phyloP scores from a whole-genome alignment of 1,284 basidiomycete species.

The Ceratobasidium sp. region DNA sequence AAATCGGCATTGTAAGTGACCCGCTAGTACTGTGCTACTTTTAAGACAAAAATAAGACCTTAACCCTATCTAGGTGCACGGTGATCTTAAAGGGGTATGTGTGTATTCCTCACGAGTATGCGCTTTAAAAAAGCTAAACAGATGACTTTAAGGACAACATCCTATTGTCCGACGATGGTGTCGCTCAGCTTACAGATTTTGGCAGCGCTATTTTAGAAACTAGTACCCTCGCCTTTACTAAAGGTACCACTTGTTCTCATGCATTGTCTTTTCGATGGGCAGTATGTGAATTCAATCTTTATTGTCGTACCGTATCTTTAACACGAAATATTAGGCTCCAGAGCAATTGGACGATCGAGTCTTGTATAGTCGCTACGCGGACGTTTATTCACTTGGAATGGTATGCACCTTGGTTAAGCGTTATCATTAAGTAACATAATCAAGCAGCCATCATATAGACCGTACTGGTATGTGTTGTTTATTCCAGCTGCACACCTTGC shows the following conservation, averaged over 20 bases:
- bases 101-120: neutral
- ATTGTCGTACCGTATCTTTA: too few species aligned
- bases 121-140: neutral
- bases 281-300: neutral
- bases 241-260: neutral
- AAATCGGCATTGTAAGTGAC: slow-evolving; percentile 20
- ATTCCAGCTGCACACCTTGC: too few species aligned
- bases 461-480: neutral
- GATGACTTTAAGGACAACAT: slow-evolving; percentile 25
- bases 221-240: neutral
- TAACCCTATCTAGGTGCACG: slow-evolving; percentile 38
- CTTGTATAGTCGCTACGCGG: neutral
- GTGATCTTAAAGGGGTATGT: slow-evolving; percentile 40
- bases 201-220: slow-evolving; percentile 7
- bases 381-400: slow-evolving; percentile 38
- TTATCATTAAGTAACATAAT: neutral
- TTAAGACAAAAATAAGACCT: too few species aligned
- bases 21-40: too few species aligned
- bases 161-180: slow-evolving; percentile 21
- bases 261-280: slow-evolving; percentile 24
- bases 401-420: neutral
- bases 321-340: slow-evolving; percentile 9
- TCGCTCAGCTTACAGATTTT: slow-evolving; percentile 29
- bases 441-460: neutral
- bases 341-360: slow-evolving; percentile 8